Evolutionary conservation across 768 basidiomycete genomes (phyloP), one percentile per base, ranked within the genome.

Genomic region (Solioccasus polychromus): DNA sequence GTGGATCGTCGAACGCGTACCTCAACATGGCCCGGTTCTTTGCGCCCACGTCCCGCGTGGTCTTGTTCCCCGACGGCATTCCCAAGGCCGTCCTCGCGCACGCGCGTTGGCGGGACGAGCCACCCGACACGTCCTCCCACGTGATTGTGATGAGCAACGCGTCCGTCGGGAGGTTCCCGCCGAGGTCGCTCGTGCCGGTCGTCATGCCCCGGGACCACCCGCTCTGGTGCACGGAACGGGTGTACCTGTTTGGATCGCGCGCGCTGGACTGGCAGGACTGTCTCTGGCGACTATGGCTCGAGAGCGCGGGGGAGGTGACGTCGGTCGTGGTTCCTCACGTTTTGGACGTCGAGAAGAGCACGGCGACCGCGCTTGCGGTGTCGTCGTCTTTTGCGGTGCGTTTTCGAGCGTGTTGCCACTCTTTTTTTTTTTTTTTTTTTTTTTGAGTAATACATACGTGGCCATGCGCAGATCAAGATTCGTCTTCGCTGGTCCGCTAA

Each of bases 11-110:
- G 12, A 84, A 83, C 49, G 57, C 68, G 15, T 80, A 77, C 53
- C 68, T 85, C 19, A 85, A 85, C 57, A 58, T 85, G 25, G 83
- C 82, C 2, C 70, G 82, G n/a, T 62, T 83, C 39, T 77, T 83
- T 56, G 71, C 82, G 8, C 67, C 52, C 9, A 79, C 80, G 8
- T 57, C 68, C 1, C 60, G 58, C 31, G 71, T 78, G 15, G 61
- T 80, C 38, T 58, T 85, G 39, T 76, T 82, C 47, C 83, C 83
- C 24, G 73, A 65, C 59, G 70, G 57, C 46, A 72, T 41, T 64
- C 68, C 42, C 51, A 39, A 38, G 10, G 25, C 44, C 1, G 28
- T 56, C 18, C 39, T 61, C 44, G 35, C 57, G 45, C 62, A 46
- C 19, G 47, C 50, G 38, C 48, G 45, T 29, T 57, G 56, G 48